A percentile compares a stretch with the other conserved stretches of the same genome.
These are phyloP conservation scores for Erodium texanum DNA, from an alignment of 441 rosid species.

Conservation along the genomic window DNA sequence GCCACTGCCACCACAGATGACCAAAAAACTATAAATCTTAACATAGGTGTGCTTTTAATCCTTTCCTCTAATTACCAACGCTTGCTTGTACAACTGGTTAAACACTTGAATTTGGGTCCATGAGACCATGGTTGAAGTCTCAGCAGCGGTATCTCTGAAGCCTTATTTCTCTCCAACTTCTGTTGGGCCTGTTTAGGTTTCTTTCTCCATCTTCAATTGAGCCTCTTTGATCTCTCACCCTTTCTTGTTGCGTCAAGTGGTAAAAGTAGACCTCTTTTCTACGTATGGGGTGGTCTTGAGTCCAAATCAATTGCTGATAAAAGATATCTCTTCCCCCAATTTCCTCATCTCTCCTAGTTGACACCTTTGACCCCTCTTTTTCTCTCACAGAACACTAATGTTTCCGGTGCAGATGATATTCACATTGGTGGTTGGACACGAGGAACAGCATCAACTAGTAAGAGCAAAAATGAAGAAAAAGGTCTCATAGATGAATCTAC, in stretches of 20 bases:
- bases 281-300: no score
- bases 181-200: no score
- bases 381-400: slow-evolving; percentile 17
- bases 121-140: no score
- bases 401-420: slow-evolving; percentile 59
- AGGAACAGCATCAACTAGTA: slow-evolving; percentile 31
- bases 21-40: slow-evolving; percentile 40
- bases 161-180: no score
- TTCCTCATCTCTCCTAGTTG: slow-evolving; percentile 7
- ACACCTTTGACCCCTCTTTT: neutral
- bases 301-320: no score
- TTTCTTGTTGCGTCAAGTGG: no score
- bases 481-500: slow-evolving; percentile 28
- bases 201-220: no score
- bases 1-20: slow-evolving; percentile 16
- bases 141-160: no score
- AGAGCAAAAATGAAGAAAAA: slow-evolving; percentile 32
- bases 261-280: no score
- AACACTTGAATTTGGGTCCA: no score
- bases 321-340: slow-evolving; percentile 15
- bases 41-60: slow-evolving; percentile 49
- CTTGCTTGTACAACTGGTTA: no score
- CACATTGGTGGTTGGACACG: slow-evolving; percentile 49
- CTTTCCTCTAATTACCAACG: slow-evolving; percentile 15
- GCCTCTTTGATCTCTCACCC: no score